Conservation (phyloP, 179 eudicot genomes). For the Sideroxylon spinosum region DNA sequence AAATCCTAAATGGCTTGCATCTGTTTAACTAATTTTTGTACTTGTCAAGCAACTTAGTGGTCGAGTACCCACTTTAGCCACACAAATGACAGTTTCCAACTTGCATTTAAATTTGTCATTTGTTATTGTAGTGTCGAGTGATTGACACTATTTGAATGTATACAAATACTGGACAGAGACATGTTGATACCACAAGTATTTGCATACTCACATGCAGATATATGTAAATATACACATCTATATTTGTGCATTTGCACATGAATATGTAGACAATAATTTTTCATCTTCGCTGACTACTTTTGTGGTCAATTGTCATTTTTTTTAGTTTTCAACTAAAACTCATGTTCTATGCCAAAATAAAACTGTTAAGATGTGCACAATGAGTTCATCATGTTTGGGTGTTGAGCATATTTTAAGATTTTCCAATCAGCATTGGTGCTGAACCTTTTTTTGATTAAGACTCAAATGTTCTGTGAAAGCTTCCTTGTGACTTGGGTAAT, state of each 20-base stretch:
- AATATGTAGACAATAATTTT: too few relatives aligned
- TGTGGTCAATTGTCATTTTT: too few relatives aligned
- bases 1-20: constrained; percentile 5
- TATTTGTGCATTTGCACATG: too few relatives aligned
- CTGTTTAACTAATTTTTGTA: background rate
- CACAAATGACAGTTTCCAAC: background rate
- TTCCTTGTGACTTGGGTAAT: background rate
- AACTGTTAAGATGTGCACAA: background rate
- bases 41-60: background rate
- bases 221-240: background rate
- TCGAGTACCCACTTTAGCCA: too few relatives aligned
- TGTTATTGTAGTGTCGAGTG: background rate
- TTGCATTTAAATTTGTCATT: background rate
- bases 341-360: too few relatives aligned
- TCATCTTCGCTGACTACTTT: too few relatives aligned
- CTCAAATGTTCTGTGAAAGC: background rate
- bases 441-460: background rate
- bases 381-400: background rate
- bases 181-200: background rate
- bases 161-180: background rate
- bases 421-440: background rate
- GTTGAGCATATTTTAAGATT: background rate
- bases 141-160: background rate
- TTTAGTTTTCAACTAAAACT: too few relatives aligned
- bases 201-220: background rate